Evolutionary conservation across 108 stramenopile genomes (phyloP).

Genomic region (Nitzschia putrida): DNA sequence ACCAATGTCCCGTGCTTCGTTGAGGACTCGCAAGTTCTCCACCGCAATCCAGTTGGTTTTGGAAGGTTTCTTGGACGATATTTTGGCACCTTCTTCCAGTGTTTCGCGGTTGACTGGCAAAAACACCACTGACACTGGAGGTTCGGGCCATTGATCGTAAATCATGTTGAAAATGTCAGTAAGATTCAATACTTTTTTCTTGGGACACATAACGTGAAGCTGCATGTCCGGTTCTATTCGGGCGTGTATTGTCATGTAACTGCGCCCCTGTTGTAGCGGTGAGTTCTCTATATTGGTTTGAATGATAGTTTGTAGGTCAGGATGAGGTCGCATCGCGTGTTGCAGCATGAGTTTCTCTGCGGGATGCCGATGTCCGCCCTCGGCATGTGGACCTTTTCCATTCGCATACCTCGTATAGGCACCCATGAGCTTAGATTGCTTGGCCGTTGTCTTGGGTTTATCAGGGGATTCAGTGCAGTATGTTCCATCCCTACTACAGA

Average conservation of each 20-base stretch:
- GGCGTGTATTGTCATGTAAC: conserved; percentile 39
- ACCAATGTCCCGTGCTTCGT: conserved; percentile 17
- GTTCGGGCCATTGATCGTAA: conserved; percentile 22
- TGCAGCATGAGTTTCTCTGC: conserved; percentile 28
- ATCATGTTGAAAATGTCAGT: conserved; percentile 28
- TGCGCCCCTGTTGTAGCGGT: neutral
- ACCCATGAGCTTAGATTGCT: conserved; percentile 1
- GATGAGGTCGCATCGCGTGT: conserved; percentile 34
- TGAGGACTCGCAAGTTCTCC: conserved; percentile 28
- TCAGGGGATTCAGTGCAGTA: neutral
- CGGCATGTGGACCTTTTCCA: conserved; percentile 2
- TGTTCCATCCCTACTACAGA: neutral
- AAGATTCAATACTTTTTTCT: conserved; percentile 28
- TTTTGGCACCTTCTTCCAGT: conserved; percentile 19
- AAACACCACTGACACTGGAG: conserved; percentile 25
- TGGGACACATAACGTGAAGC: conserved; percentile 15
- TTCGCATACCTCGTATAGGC: conserved; percentile 16
- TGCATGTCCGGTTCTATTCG: conserved; percentile 51
- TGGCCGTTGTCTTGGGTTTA: neutral
- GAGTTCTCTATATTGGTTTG: neutral
- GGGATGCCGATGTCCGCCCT: conserved; percentile 2
- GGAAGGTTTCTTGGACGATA: neutral
- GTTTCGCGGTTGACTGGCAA: conserved; percentile 31
- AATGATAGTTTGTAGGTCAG: conserved; percentile 3
- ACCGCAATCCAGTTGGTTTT: conserved; percentile 17